A percentile compares a stretch with the other conserved stretches of the same genome.
Conservation (phyloP, 345 rosid species). For the Dipteronia sinensis region DNA sequence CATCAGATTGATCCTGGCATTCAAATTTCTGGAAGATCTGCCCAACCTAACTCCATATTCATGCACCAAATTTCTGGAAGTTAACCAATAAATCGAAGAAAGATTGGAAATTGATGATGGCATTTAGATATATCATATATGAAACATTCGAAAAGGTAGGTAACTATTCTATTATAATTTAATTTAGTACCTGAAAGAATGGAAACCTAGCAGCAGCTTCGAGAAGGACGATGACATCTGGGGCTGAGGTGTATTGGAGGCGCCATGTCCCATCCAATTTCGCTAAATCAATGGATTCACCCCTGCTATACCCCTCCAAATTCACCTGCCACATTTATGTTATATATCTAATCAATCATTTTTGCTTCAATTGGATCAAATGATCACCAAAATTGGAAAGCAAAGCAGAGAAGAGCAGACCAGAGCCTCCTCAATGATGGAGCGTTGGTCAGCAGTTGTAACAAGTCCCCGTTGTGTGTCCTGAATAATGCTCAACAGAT, state of each 20-base stretch:
- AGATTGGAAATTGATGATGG: too few species aligned
- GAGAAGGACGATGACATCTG: conserved; percentile 79
- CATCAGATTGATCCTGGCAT: conserved; percentile 53
- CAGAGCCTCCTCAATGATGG: conserved; percentile 80
- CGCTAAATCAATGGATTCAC: conserved; percentile 64
- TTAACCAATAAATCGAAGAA: too few species aligned
- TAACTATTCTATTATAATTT: background rate
- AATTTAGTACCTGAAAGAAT: conserved; percentile 61
- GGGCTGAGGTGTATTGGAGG: conserved; percentile 88
- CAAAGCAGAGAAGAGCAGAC: conserved; percentile 34
- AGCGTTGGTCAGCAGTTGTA: conserved; percentile 72
- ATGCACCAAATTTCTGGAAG: too few species aligned
- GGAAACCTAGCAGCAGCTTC: conserved; percentile 90
- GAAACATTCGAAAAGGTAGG: background rate
- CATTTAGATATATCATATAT: too few species aligned
- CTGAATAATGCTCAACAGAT: conserved; percentile 67
- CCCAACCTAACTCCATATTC: conserved; percentile 57
- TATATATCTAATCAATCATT: conserved; percentile 6
- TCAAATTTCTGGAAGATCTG: conserved; percentile 84
- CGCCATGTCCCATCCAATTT: conserved; percentile 96
- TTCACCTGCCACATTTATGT: conserved; percentile 49
- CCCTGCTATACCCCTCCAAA: conserved; percentile 67
- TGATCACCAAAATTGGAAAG: background rate
- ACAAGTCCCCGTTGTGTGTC: conserved; percentile 73
- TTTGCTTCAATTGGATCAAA: conserved; percentile 7